Percentiles rank a stretch among this genome's conserved stretches.
Evolutionary conservation across 306 rosid genomes (phyloP).

Genomic region (Gastrolobium villosum): DNA sequence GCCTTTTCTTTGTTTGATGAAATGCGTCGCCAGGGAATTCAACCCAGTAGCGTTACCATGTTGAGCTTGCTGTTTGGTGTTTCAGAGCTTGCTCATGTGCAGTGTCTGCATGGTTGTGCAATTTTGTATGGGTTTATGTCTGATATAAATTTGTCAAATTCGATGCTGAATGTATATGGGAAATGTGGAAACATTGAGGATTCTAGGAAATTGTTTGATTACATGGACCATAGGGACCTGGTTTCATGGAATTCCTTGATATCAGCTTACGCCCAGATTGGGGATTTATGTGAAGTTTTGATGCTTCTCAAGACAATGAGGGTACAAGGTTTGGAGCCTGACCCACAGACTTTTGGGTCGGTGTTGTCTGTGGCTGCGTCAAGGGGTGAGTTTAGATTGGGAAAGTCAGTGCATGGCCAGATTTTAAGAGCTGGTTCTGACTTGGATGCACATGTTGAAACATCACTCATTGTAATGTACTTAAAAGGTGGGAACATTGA

Average conservation of each 20-base stretch:
- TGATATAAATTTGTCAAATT: slow-evolving; percentile 63
- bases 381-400: slow-evolving; percentile 61
- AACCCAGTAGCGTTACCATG: slow-evolving; percentile 68
- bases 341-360: slow-evolving; percentile 64
- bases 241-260: slow-evolving; percentile 82
- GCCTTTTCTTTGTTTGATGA: slow-evolving; percentile 59
- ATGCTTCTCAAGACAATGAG: slow-evolving; percentile 59
- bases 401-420: slow-evolving; percentile 71
- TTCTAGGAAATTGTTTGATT: slow-evolving; percentile 68
- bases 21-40: slow-evolving; percentile 66
- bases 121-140: slow-evolving; percentile 67
- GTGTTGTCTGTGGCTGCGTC: slow-evolving; percentile 60
- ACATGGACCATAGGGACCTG: slow-evolving; percentile 60
- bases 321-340: slow-evolving; percentile 57
- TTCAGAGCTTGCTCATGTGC: slow-evolving; percentile 54
- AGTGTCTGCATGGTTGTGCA: slow-evolving; percentile 77
- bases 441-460: slow-evolving; percentile 65
- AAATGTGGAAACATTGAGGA: slow-evolving; percentile 69
- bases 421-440: slow-evolving; percentile 67
- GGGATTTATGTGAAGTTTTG: slow-evolving; percentile 55
- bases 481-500: slow-evolving; percentile 63
- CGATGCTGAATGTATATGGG: slow-evolving; percentile 66
- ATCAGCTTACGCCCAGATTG: slow-evolving; percentile 65
- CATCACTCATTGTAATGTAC: slow-evolving; percentile 69
- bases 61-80: slow-evolving; percentile 66